phyloP scores from a whole-genome alignment of 176 grass and related monocot species.

The Triticum urartu region DNA sequence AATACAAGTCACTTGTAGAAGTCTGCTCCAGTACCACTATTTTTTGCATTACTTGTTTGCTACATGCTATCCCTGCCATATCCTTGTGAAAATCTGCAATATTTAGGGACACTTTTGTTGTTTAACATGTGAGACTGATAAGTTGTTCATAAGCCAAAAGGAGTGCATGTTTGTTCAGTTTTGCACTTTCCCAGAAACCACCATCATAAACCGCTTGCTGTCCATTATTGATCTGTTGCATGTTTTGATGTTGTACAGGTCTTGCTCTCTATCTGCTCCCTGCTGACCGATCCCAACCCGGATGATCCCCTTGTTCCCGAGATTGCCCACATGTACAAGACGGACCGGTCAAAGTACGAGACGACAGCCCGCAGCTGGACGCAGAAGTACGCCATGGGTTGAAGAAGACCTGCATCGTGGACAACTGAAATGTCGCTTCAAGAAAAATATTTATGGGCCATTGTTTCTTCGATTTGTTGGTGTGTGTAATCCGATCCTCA shows the following conservation, averaged over 20 bases:
- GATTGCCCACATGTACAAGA: conserved; percentile 82
- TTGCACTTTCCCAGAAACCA: background rate
- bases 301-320: conserved; percentile 72
- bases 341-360: conserved; percentile 52
- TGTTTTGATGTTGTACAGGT: conserved; percentile 29
- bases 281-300: conserved; percentile 70
- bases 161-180: background rate
- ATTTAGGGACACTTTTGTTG: background rate
- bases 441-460: conserved; percentile 31
- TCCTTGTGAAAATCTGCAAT: background rate
- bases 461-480: conserved; percentile 46
- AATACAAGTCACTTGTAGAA: background rate
- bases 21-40: background rate
- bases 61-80: background rate
- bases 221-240: background rate
- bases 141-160: background rate
- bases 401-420: background rate
- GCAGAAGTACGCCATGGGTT: conserved; percentile 73
- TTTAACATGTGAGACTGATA: background rate
- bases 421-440: background rate
- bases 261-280: conserved; percentile 67
- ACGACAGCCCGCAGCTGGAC: conserved; percentile 69
- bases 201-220: background rate
- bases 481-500: conserved; percentile 50
- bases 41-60: background rate